Evolutionary conservation across 768 basidiomycete genomes (phyloP), one percentile per base, ranked within the genome.

Genomic region (Strobilomyces echinocephalus): DNA sequence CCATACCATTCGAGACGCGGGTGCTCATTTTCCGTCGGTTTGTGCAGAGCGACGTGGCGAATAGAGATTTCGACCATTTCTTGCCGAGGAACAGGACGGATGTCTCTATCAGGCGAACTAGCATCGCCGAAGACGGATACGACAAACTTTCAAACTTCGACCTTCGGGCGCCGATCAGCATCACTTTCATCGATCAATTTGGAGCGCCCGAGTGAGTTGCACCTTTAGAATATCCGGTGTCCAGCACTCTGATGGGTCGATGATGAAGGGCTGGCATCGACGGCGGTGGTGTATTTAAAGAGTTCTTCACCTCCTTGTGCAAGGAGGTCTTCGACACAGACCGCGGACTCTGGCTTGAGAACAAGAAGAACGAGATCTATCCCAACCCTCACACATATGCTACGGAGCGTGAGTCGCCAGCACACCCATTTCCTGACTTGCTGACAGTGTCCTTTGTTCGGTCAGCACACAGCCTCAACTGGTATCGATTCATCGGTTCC

Each of bases 221-320:
- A 34, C 14, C 52, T 45, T 26, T 44, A 24, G 26, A n/a, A 0
- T 46, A 28, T 8, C 30, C 7, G 43, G 11, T 5, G 16, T 41
- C 30, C 43, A n/a, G n/a, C 8, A 18, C 39, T 26, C 47, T 65
- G 14, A 67, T 40, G 9, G 11, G 5, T 4, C 31, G 30, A 2
- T 18, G 12, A 43, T 42, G 3, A 41, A 90, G 88, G 68, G 84
- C 87, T 16, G 95, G 95, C 0, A 95, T 98, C 31, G 95, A 97
- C 58, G 95, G 95, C 2, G 95, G 97, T 3, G 97, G 97, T 0
- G 85, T 98, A 5, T 98, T 97, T 77, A 99, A 98, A 68, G 97
- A 98, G 69, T 97, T 98, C 61, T 81, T 98, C 63, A 99, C 94
- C 2, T 91, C 88, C 14, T 69, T 99, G 16, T 87, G 85, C 53